Base-by-base conservation (phyloP, 257 asterid species). In the Scutellaria minor region DNA sequence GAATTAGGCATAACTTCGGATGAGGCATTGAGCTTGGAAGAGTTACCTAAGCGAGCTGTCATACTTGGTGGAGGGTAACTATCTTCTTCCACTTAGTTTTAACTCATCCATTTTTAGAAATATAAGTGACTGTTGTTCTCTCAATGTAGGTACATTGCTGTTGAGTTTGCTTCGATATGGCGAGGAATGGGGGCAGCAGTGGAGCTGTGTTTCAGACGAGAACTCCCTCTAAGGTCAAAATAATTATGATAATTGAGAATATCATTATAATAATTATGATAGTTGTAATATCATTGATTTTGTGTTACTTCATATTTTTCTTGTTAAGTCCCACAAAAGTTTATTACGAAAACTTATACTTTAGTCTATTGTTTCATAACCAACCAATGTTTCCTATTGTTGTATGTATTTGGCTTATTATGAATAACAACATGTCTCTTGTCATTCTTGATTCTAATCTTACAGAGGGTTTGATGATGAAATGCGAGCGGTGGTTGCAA, bases 111-210 rank as follows among this genome's bases (percentile, higher is more conserved):
- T 64, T 52, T 63, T 47, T 46, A 55, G 64, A 68, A 74, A 39
- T 65, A 67, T 24, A 65, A 40, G 66, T 54, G 79, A 52, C 35
- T 35, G 24, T 76, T 39, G 62, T 53, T 35, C 55, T 66, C 37
- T 44, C 0, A 65, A 64, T 70, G 64, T 65, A 95, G 99, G 86
- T 95, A 95, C 51, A 92, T 95, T 83, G 94, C 98, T 61, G 96
- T 95, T 72, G 99, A 95, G 88, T 95, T 95, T 84, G 99, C 99
- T 81, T 95, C 99, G 40, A 95, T 95, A 81, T 95, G 99, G 99
- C 90, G 97, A 52, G 99, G 99, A 45, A 92, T 95, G 97, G 99
- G 99, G 46, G 91, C 87, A 42, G 64, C 84, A 5, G 97, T 90
- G 54, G 90, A 95, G 78, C 82, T 95, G 52, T 85, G 79, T 70